Percentiles rank a stretch among this genome's conserved stretches.
phyloP scores from a whole-genome alignment of 2,329 filamentous ascomycete genomes.

The Daldinia sp. region DNA sequence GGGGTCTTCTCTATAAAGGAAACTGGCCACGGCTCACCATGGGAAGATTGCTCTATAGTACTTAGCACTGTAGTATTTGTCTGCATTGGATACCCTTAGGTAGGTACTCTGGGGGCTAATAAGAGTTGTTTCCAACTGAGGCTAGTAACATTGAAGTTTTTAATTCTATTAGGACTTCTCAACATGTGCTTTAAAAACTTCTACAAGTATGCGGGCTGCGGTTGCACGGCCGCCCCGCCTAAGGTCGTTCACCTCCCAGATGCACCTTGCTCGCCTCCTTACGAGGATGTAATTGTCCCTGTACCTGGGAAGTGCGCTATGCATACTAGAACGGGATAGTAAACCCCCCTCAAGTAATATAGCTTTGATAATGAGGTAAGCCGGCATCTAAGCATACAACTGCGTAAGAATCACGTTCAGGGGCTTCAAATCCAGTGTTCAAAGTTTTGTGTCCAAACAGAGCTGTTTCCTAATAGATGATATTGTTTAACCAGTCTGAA shows the following conservation, averaged over 20 bases:
- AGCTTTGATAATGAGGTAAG: neutral
- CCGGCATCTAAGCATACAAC: neutral
- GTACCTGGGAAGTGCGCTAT: slow-evolving; percentile 8
- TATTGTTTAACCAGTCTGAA: neutral
- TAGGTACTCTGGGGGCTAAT: neutral
- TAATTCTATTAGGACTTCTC: neutral
- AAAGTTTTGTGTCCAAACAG: neutral
- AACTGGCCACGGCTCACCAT: neutral
- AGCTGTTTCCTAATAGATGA: neutral
- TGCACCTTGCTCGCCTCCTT: slow-evolving; percentile 14
- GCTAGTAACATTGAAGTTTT: neutral
- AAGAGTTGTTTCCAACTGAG: neutral
- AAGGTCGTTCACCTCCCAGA: slow-evolving; percentile 13
- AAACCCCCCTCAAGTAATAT: no score
- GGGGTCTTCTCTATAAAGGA: neutral
- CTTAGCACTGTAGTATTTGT: neutral
- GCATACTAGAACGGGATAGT: neutral
- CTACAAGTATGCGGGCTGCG: slow-evolving; percentile 14
- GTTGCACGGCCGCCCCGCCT: slow-evolving; percentile 4
- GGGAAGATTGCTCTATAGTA: neutral
- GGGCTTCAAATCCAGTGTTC: neutral
- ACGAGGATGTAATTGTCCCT: neutral
- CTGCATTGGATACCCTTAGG: neutral
- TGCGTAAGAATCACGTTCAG: neutral
- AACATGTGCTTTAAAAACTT: slow-evolving; percentile 22